Evolutionary conservation across 2,329 filamentous ascomycete genomes (phyloP).

Genomic region (Xylariaceae sp.): DNA sequence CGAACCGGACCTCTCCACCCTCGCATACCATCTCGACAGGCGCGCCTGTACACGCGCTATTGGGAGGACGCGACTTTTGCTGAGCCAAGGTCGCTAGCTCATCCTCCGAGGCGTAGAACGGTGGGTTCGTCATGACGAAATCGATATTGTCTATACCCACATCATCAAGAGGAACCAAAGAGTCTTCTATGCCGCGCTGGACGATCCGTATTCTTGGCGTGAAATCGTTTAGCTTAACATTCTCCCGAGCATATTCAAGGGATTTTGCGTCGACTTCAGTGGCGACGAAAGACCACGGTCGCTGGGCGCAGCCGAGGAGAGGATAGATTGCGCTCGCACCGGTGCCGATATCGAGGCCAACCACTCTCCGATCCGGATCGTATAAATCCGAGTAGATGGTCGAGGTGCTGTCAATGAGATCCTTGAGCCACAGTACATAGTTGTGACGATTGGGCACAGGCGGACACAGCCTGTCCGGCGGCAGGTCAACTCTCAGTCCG

Average conservation of each 20-base stretch:
- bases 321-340: constrained; percentile 92
- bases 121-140: constrained; percentile 92
- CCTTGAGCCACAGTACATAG: constrained; percentile 86
- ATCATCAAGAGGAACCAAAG: constrained; percentile 61
- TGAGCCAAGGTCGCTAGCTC: constrained; percentile 65
- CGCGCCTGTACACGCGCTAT: constrained; percentile 72
- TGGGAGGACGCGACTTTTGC: constrained; percentile 63
- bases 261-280: constrained; percentile 78
- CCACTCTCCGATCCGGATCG: constrained; percentile 42
- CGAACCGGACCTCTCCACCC: constrained; percentile 76
- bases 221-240: constrained; percentile 64
- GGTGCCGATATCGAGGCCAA: constrained; percentile 82
- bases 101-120: constrained; percentile 75
- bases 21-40: constrained; percentile 79
- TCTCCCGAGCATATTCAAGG: constrained; percentile 60
- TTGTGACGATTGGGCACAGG: constrained; percentile 76
- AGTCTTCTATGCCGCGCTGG: constrained; percentile 43
- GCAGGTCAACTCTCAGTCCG: constrained; percentile 64
- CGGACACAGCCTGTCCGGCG: constrained; percentile 77
- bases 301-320: constrained; percentile 67
- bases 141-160: constrained; percentile 53
- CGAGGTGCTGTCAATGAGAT: constrained; percentile 69
- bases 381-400: constrained; percentile 44
- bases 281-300: constrained; percentile 70
- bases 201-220: constrained; percentile 61